Evolutionary conservation across 148 eudicot species (phyloP), one percentile per base, ranked within the genome.

Genomic region (Amaranthus cruentus): DNA sequence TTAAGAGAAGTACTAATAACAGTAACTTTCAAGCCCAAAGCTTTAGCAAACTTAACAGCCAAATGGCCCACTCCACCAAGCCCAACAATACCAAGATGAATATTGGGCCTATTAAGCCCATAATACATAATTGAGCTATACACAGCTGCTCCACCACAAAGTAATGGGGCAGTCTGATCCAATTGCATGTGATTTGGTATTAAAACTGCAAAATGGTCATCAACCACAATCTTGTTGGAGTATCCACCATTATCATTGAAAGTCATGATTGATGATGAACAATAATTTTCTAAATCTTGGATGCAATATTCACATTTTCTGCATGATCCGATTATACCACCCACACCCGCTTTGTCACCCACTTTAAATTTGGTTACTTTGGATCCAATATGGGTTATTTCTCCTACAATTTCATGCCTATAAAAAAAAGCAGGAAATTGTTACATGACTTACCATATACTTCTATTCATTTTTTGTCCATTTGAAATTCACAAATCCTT

Each of bases 21-120:
- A 4, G 82, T 79, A 4, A 82, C 85, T 48, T 72, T 68, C 2
- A 76, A 51, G 14, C 85, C 85, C 47, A 83, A 61, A 28, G 82
- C 83, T 38, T 79, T 83, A 7, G 76, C 80, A 44, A 82, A 69
- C 62, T 82, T 82, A 4, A 82, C 82, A 18, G 82, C 85, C 4
- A 82, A 77, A 43, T 79, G 85, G 74, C 79, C 79, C 62, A 76
- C 18, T 12, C 79, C 74, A 61, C 79, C 74, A 44, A 69, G 79
- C 73, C 85, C 85, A 49, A 81, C 84, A 61, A 83, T 64, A 15
- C 85, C 85, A 2, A 79, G 12, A 62, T 76, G 78, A 13, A 60
- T 55, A 15, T 74, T 73, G 11, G 85, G 83, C 49, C 73, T 73
- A 6, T 79, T 76, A 5, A 83, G 85, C 55, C 76, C 81, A 73